Base-by-base conservation (phyloP, 352 stramenopile genomes). In the Phytophthora lateralis region DNA sequence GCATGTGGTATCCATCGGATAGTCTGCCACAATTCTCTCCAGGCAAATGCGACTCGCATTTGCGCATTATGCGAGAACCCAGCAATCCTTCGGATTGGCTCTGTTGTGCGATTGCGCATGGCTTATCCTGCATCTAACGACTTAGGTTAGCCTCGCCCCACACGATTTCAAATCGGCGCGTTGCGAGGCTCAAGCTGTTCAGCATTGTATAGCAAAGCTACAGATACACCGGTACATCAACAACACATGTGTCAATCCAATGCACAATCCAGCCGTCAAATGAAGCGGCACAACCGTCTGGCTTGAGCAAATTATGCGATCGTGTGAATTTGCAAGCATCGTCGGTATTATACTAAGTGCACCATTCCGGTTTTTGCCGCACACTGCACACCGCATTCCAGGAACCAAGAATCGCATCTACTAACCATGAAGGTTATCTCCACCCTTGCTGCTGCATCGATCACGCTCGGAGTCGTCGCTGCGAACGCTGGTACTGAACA, bases 151-250 rank as follows among this genome's bases (percentile, higher is more conserved):
- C 15, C 27, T 10, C 29, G 14, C 37, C 55, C 55, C 55, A 62
- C 44, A 55, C 35, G 18, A 44, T 62, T 62, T 62, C 55, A 62
- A 62, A 62, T 62, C 55, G 12, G 17, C 34, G 47, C 21, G 21
- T 24, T 24, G 21, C 21, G 21, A 24, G 21, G 21, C 21, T 24
- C 44, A 47, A 41, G 41, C 18, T 45, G 53, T 24, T 24, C 21
- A 24, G 26, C 26, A 24, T 11, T 32, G 27, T 8, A n/a, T 38
- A 11, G 4, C 14, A n/a, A 38, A 38, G 32, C 32, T 38, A 7
- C 12, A n/a, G 12, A n/a, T 38, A 38, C 27, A 30, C 26, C 2
- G 26, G 6, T 29, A 29, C 26, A 30, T 30, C 47, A 41, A 18
- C 15, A 38, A 24, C n/a, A 26, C n/a, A 44, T 26, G 38, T n/a